These are phyloP conservation scores for Ploettnerulaceae sp. DNA, from an alignment of 2,329 filamentous ascomycete genomes.

Conservation along the genomic window DNA sequence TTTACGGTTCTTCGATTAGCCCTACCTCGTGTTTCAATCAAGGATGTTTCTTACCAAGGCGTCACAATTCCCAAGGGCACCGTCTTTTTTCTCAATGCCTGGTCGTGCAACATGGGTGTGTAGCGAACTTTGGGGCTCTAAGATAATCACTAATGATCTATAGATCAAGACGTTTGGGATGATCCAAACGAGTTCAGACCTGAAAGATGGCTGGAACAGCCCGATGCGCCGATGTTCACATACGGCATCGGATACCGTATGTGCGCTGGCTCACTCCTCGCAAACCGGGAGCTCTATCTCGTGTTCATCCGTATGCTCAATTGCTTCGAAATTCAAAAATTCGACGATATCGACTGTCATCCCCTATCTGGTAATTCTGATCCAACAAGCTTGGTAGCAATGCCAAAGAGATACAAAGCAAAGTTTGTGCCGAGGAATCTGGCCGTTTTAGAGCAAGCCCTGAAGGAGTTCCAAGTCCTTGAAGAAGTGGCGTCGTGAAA, in stretches of 20 bases:
- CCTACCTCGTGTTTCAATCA: constrained; percentile 56
- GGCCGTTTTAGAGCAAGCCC: constrained; percentile 39
- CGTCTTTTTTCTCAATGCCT: constrained; percentile 61
- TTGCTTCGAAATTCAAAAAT: constrained; percentile 53
- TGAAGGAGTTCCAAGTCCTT: constrained; percentile 31
- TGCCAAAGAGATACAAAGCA: constrained; percentile 54
- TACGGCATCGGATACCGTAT: constrained; percentile 64
- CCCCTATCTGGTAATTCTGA: constrained; percentile 56
- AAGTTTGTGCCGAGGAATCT: constrained; percentile 52
- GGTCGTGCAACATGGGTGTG: constrained; percentile 65
- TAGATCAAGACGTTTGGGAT: constrained; percentile 50
- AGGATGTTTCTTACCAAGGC: constrained; percentile 54
- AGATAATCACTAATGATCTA: neutral
- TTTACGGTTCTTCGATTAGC: constrained; percentile 60
- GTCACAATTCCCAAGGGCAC: constrained; percentile 56
- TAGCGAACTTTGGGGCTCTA: constrained; percentile 14
- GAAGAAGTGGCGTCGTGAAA: constrained; percentile 3
- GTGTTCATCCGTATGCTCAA: constrained; percentile 58
- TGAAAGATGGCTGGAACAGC: constrained; percentile 58
- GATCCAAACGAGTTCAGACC: constrained; percentile 56
- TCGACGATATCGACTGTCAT: constrained; percentile 51
- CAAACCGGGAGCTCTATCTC: constrained; percentile 61
- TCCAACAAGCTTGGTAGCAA: constrained; percentile 56
- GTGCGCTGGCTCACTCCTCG: constrained; percentile 59
- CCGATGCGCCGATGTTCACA: constrained; percentile 56